These are phyloP conservation scores for Aspergillus ostianus DNA, from an alignment of 495 filamentous ascomycete genomes.

Conservation along the genomic window DNA sequence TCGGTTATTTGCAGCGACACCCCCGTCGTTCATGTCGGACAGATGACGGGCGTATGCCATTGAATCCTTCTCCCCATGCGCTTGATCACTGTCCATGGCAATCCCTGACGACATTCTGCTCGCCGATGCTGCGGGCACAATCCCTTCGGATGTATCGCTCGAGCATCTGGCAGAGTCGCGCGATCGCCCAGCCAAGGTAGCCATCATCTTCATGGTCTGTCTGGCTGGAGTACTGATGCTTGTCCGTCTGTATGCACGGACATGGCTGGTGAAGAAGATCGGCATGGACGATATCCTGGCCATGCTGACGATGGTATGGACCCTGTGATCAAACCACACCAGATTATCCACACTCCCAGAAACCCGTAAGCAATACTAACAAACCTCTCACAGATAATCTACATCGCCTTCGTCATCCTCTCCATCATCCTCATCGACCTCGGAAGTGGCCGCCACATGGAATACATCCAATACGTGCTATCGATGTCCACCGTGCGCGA, in stretches of 20 bases:
- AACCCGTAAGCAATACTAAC: background rate
- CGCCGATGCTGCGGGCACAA: slow-evolving; percentile 29
- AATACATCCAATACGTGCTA: slow-evolving; percentile 48
- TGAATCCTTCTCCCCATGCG: slow-evolving; percentile 10
- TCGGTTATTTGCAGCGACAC: too few species aligned
- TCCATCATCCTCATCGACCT: slow-evolving; percentile 41
- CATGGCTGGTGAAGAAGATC: slow-evolving; percentile 32
- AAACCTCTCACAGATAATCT: slow-evolving; percentile 20
- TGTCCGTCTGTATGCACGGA: slow-evolving; percentile 34
- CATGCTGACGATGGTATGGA: slow-evolving; percentile 31
- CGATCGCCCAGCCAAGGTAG: slow-evolving; percentile 36
- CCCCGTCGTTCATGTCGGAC: too few species aligned
- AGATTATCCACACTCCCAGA: background rate
- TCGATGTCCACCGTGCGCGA: slow-evolving; percentile 28
- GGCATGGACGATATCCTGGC: slow-evolving; percentile 39
- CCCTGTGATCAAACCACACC: background rate
- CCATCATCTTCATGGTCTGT: slow-evolving; percentile 39
- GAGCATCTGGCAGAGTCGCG: slow-evolving; percentile 40
- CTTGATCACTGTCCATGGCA: slow-evolving; percentile 22
- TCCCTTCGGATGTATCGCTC: slow-evolving; percentile 32
- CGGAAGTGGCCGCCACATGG: slow-evolving; percentile 46
- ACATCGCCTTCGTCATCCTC: slow-evolving; percentile 38
- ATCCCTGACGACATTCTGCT: slow-evolving; percentile 30
- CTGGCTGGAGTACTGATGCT: slow-evolving; percentile 31
- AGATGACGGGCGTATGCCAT: background rate